phyloP scores from a whole-genome alignment of 495 filamentous ascomycete genomes.

The Terfezia claveryi region DNA sequence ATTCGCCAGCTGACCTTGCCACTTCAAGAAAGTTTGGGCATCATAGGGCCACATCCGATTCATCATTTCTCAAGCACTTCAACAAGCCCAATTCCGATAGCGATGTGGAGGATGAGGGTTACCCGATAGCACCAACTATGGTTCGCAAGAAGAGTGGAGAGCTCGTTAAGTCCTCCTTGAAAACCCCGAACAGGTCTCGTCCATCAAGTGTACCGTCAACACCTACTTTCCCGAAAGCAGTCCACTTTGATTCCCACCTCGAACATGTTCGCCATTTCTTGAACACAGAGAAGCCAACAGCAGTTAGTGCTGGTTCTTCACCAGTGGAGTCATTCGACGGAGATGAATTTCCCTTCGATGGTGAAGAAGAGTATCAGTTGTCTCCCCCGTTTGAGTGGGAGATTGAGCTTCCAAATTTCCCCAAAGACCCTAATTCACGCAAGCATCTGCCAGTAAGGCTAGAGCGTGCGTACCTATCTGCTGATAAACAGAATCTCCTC shows the following conservation, averaged over 20 bases:
- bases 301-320: slow-evolving; percentile 88
- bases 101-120: slow-evolving; percentile 37
- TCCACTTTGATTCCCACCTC: slow-evolving; percentile 85
- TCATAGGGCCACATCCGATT: slow-evolving; percentile 65
- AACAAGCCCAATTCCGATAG: slow-evolving; percentile 23
- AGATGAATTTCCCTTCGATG: slow-evolving; percentile 74
- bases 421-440: slow-evolving; percentile 40
- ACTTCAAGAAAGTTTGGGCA: slow-evolving; percentile 31
- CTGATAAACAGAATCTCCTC: slow-evolving; percentile 63
- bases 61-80: slow-evolving; percentile 30
- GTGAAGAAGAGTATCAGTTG: slow-evolving; percentile 24
- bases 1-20: neutral
- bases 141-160: slow-evolving; percentile 97
- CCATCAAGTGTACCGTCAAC: slow-evolving; percentile 96
- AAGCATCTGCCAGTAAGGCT: slow-evolving; percentile 45
- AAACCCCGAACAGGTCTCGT: slow-evolving; percentile 50
- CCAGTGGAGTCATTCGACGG: slow-evolving; percentile 68
- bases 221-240: slow-evolving; percentile 79
- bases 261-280: slow-evolving; percentile 91
- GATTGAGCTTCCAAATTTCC: slow-evolving; percentile 64
- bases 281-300: slow-evolving; percentile 76
- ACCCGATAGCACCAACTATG: slow-evolving; percentile 49
- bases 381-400: slow-evolving; percentile 61
- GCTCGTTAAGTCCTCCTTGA: slow-evolving; percentile 76
- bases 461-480: slow-evolving; percentile 65